Base-by-base conservation (phyloP, 441 rosid species). In the Macaranga tanarius region DNA sequence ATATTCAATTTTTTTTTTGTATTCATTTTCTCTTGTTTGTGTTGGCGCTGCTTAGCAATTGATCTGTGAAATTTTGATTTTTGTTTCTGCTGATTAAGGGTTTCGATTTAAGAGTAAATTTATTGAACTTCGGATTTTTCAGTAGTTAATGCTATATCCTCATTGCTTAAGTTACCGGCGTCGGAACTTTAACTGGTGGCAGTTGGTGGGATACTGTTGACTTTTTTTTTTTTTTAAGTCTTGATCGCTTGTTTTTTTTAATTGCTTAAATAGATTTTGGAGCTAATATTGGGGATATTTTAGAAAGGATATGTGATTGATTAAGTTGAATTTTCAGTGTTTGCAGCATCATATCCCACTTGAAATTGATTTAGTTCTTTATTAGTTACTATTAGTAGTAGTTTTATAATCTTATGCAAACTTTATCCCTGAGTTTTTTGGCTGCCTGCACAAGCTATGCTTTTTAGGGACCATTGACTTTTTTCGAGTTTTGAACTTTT, bases 201-300 rank as follows among this genome's bases (percentile, higher is more conserved):
- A 23, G 67, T 67, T 62, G 61, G 15, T 48, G n/a, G 22, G 42
- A 16, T 22, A 28, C 8, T 62, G 2, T 55, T 40, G 62, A 40
- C 23, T 67, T 58, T 67, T 59, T 12, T 40, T 51, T 60, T 68
- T 61, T 15, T n/a, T n/a, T n/a, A n/a, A 59, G 67, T 52, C 25
- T 54, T 44, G 54, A 61, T 54, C 22, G 51, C n/a, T 58, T 22
- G 42, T 38, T 70, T 55, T 16, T 67, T 73, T 50, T 64, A 42
- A 51, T 60, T 31, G 15, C 16, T 16, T 61, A 23, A 42, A 44
- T 65, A 8, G 12, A 52, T 73, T 64, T 55, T 55, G 19, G 23
- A 50, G 54, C 34, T 34, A 20, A 66, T 11, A 17, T 34, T 16
- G 50, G 11, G 23, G 19, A 26, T 22, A 17, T 47, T 51, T 17